Percentiles rank a stretch among this genome's conserved stretches.
Evolutionary conservation across 257 asterid genomes (phyloP).

Genomic region (Ligustrum vulgare): DNA sequence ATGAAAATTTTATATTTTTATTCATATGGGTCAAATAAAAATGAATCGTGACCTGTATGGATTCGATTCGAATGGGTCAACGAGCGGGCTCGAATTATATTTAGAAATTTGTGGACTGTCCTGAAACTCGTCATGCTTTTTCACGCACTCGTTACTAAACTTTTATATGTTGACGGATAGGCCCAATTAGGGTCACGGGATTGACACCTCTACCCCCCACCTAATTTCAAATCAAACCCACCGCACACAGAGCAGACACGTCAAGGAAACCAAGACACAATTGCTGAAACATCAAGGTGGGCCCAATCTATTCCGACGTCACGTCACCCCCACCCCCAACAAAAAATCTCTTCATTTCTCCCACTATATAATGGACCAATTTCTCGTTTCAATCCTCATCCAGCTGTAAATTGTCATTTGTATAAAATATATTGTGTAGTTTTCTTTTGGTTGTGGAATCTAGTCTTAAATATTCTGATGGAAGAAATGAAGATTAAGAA

Average conservation of each 20-base stretch:
- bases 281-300: background rate
- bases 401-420: constrained; percentile 2
- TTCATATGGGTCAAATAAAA: too few species aligned
- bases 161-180: too few species aligned
- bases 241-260: constrained; percentile 40
- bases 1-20: too few species aligned
- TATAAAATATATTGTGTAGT: background rate
- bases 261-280: constrained; percentile 29
- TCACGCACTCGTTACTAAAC: too few species aligned
- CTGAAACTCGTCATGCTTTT: too few species aligned
- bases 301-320: constrained; percentile 32
- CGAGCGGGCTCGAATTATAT: too few species aligned
- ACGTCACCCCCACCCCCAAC: constrained; percentile 24
- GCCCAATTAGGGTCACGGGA: too few species aligned
- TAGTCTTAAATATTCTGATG: constrained; percentile 30
- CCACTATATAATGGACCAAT: constrained; percentile 35
- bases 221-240: background rate
- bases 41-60: too few species aligned
- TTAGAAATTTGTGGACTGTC: too few species aligned
- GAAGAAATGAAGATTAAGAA: constrained; percentile 40
- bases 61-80: too few species aligned
- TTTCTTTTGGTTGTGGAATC: background rate
- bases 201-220: too few species aligned
- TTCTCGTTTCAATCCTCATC: background rate
- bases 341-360: constrained; percentile 5